phyloP scores from a whole-genome alignment of 805 yeast genomes.

The Saccharomycodes ludwigii region DNA sequence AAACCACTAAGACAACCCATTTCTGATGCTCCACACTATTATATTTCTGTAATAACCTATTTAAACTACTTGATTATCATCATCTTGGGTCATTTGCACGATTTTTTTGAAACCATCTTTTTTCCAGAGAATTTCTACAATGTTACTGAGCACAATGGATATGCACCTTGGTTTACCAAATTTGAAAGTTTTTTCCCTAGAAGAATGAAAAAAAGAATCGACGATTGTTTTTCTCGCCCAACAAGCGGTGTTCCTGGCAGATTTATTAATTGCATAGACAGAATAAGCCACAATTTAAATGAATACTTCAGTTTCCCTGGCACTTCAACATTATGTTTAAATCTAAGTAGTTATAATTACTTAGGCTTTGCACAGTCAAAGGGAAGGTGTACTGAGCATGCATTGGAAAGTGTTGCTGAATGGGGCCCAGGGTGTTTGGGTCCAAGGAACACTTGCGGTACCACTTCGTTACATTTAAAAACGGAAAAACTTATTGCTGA shows the following conservation, averaged over 20 bases:
- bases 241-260: slow-evolving; percentile 98
- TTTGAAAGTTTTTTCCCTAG: slow-evolving; percentile 91
- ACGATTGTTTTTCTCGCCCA: slow-evolving; percentile 91
- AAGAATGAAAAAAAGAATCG: slow-evolving; percentile 79
- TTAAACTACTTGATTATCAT: slow-evolving; percentile 74
- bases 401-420: slow-evolving; percentile 47
- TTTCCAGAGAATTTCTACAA: slow-evolving; percentile 52
- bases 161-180: slow-evolving; percentile 91
- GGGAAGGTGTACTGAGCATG: slow-evolving; percentile 78
- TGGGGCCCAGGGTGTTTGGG: slow-evolving; percentile 75
- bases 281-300: slow-evolving; percentile 56
- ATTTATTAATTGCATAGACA: slow-evolving; percentile 66
- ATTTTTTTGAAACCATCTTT: slow-evolving; percentile 71
- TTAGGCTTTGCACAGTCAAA: slow-evolving; percentile 93
- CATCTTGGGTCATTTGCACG: slow-evolving; percentile 81
- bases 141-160: slow-evolving; percentile 69
- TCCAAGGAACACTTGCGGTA: slow-evolving; percentile 63
- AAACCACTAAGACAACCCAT: slow-evolving; percentile 50
- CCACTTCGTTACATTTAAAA: slow-evolving; percentile 56
- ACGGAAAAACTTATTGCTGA: slow-evolving; percentile 72
- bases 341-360: slow-evolving; percentile 84
- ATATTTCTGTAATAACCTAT: slow-evolving; percentile 69
- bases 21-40: slow-evolving; percentile 77
- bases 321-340: slow-evolving; percentile 61
- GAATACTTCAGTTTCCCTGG: slow-evolving; percentile 65